A percentile compares a stretch with the other conserved stretches of the same genome.
Evolutionary conservation across 2,329 filamentous ascomycete species (phyloP).

Genomic region (Alternaria solani): DNA sequence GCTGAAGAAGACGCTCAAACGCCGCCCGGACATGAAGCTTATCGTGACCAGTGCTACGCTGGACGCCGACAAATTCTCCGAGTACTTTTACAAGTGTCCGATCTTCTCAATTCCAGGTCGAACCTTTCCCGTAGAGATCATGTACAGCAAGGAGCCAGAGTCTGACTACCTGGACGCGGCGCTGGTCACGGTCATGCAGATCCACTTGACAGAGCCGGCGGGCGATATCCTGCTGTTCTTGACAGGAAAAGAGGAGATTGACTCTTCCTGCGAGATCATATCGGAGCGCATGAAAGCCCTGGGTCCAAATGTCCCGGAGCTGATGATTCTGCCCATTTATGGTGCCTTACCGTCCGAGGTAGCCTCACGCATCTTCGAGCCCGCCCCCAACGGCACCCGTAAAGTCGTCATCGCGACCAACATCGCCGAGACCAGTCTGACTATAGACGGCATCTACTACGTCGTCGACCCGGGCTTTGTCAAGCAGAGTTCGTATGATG

Average conservation of each 20-base stretch:
- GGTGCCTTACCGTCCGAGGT: conserved; percentile 92
- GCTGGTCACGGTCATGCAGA: conserved; percentile 97
- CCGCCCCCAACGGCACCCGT: conserved; percentile 81
- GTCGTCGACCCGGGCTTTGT: conserved; percentile 97
- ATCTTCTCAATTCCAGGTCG: conserved; percentile 97
- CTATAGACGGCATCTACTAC: conserved; percentile 97
- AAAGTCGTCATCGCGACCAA: conserved; percentile 99
- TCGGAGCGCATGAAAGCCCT: conserved; percentile 96
- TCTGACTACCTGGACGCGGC: conserved; percentile 95
- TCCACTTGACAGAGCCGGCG: conserved; percentile 88
- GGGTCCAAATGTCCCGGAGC: conserved; percentile 86
- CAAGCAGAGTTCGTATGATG: conserved; percentile 96
- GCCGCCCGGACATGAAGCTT: conserved; percentile 91
- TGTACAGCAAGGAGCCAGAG: conserved; percentile 94
- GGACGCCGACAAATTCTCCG: conserved; percentile 96
- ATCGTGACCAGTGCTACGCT: conserved; percentile 99
- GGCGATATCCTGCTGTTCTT: conserved; percentile 97
- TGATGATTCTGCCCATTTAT: conserved; percentile 95
- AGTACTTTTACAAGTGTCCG: conserved; percentile 94
- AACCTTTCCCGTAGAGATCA: conserved; percentile 93
- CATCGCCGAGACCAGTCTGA: conserved; percentile 97
- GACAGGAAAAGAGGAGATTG: conserved; percentile 97
- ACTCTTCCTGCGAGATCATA: conserved; percentile 90
- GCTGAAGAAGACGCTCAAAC: conserved; percentile 84
- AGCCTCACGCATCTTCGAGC: conserved; percentile 93